Evolutionary conservation across 2,329 filamentous ascomycete genomes (phyloP).

Genomic region (Corynespora cassiicola): DNA sequence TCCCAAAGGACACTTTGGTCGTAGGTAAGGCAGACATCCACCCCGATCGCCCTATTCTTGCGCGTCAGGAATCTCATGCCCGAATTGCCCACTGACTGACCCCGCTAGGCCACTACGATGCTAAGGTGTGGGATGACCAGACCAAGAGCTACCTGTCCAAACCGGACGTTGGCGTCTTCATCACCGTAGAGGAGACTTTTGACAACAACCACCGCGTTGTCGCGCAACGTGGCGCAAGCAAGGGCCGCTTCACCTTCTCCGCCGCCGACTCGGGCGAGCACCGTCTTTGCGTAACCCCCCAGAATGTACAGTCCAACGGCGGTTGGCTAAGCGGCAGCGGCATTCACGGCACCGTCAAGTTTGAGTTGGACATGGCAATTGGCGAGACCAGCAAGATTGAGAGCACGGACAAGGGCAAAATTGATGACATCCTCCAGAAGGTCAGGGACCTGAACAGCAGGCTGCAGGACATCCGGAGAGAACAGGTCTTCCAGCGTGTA

Average conservation of each 20-base stretch:
- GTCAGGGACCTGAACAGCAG: constrained; percentile 88
- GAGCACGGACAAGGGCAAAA: constrained; percentile 90
- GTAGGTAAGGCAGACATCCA: constrained; percentile 71
- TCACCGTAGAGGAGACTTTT: constrained; percentile 95
- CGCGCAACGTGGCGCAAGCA: constrained; percentile 76
- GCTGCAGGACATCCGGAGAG: constrained; percentile 85
- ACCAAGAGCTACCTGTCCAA: constrained; percentile 73
- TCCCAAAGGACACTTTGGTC: constrained; percentile 95
- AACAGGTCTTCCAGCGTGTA: constrained; percentile 96
- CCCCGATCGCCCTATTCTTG: neutral
- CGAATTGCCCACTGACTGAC: neutral
- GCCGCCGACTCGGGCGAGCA: constrained; percentile 95
- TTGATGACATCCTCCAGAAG: constrained; percentile 85
- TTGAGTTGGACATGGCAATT: constrained; percentile 89
- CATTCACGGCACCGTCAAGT: constrained; percentile 77
- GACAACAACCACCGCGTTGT: constrained; percentile 98
- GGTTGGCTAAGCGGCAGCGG: constrained; percentile 74
- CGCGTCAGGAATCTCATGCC: neutral
- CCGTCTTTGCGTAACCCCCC: constrained; percentile 90
- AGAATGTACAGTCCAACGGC: constrained; percentile 70
- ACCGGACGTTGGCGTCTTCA: constrained; percentile 79
- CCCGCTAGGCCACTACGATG: constrained; percentile 75
- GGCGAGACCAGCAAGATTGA: constrained; percentile 94
- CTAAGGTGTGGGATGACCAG: constrained; percentile 81
- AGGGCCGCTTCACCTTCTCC: constrained; percentile 93